A percentile compares a stretch with the other conserved stretches of the same genome.
These are phyloP conservation scores for Pilaira anomala DNA, from an alignment of 192 early-diverging fungal genomes.

Conservation along the genomic window DNA sequence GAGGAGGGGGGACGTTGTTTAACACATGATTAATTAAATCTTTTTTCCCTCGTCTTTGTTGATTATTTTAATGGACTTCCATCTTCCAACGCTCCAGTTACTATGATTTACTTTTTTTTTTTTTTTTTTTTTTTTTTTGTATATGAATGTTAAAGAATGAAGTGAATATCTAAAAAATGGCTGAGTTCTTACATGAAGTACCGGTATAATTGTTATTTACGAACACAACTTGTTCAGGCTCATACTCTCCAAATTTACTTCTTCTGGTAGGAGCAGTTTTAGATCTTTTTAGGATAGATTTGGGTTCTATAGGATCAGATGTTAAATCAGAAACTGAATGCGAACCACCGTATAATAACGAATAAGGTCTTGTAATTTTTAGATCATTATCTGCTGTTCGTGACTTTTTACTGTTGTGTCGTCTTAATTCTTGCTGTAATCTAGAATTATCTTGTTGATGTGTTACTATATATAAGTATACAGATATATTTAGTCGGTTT, in stretches of 20 bases:
- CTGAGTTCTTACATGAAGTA: neutral
- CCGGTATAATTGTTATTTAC: neutral
- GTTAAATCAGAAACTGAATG: neutral
- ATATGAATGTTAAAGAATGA: neutral
- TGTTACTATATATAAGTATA: too few species aligned
- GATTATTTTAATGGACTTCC: slow-evolving; percentile 13
- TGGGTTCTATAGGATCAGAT: neutral
- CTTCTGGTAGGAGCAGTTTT: slow-evolving; percentile 20
- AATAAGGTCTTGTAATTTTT: slow-evolving; percentile 10
- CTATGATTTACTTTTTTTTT: neutral
- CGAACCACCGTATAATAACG: neutral
- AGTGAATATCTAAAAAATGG: neutral
- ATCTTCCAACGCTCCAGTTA: slow-evolving; percentile 7
- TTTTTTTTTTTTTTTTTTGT: neutral
- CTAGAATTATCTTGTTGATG: too few species aligned
- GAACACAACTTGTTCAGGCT: slow-evolving; percentile 16
- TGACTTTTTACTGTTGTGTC: slow-evolving; percentile 56
- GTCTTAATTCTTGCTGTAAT: slow-evolving; percentile 58
- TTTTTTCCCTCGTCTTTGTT: too few species aligned
- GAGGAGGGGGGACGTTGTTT: too few species aligned
- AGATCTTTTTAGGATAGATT: slow-evolving; percentile 6
- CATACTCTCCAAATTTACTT: slow-evolving; percentile 14
- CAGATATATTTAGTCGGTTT: too few species aligned
- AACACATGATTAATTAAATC: too few species aligned
- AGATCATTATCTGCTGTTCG: slow-evolving; percentile 55